Base-by-base conservation (phyloP, 768 basidiomycete species). In the Sutorius australiensis region DNA sequence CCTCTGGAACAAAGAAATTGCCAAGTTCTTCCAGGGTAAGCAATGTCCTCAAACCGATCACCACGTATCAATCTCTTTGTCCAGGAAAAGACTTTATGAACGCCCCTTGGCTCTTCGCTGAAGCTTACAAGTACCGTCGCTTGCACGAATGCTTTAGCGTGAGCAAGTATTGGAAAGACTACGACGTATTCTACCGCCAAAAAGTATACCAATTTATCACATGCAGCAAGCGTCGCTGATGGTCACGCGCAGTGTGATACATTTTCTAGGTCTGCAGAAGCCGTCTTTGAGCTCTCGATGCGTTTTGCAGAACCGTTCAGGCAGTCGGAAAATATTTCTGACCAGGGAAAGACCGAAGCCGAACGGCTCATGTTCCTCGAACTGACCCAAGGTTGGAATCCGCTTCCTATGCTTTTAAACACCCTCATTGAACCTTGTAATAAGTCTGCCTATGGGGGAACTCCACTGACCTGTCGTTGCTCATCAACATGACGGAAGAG, bases 401-500 rank as follows among this genome's bases (percentile, higher is more conserved):
- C 37, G 3, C 24, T 24, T 24, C 24, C 24, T 24, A 43, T 42
- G 13, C 57, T 37, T 54, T 32, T 14, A 16, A 43, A 33, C 28
- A 19, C 38, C n/a, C 4, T 32, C 51, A 7, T 49, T 33, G 6
- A 58, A 10, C 47, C 13, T 32, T 49, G 24, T 50, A 42, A 32
- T n/a, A 45, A 91, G 92, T 97, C 48, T 95, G 93, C 66, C 78
- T 95, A 12, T 97, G 94, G 94, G 95, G 95, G 14, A 97, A 98
- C 72, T 93, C 94, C 9, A 98, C 95, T 46, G 95, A 97, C 71
- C 77, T 97, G 46, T 95, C 93, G 3, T 79, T 98, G 34, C 78
- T 97, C 53, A 98, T 97, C 70, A 92, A 98, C 73, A 95, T 97
- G 94, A 89, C 89, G 7, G 95, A 98, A 71, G 94, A 97, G 30